Evolutionary conservation across 371 early-diverging fungal species (phyloP), one percentile per base, ranked within the genome.

Genomic region (Basidiobolus meristosporus): DNA sequence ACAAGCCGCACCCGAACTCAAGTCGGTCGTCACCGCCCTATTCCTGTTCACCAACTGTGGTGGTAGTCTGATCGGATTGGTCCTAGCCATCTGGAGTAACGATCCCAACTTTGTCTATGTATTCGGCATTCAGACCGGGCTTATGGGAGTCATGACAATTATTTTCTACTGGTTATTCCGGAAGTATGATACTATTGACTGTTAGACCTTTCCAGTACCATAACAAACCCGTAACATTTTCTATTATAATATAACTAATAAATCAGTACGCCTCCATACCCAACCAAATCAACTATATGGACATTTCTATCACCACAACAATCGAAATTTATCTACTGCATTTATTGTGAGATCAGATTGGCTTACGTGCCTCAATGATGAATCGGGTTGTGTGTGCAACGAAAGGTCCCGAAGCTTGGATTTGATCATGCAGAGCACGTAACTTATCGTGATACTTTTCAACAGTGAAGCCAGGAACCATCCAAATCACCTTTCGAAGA

Each of bases 21-120:
- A 81, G 62, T 79, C 82, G 1, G 60, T 79, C 11, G 73, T 80
- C 32, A 74, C 73, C 63, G 59, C 80, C 3, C 41, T 77, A 30
- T 80, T 66, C 63, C 54, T 82, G 49, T 62, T 79, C 39, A 70
- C 79, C 31, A 73, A 67, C 55, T 74, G 72, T 37, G 52, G 67
- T 32, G 77, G 74, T 44, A 57, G 77, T 2, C 49, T 77, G 33
- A 62, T 81, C 32, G 71, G 62, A 21, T 65, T 82, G 51, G 60
- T 69, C 39, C 50, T 82, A 40, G 80, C 74, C 26, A 60, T 66
- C 20, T 68, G 70, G 53, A 60, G 71, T 3, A 62, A 60, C 17
- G 76, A 77, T 42, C 78, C 78, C 38, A 62, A 74, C 50, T 60
- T 81, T 28, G 59, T 66, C 10, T 72, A 68, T 48, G 55, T 77